These are phyloP conservation scores for Metschnikowia bowlesiae DNA, from an alignment of 805 yeast species.

Conservation along the genomic window DNA sequence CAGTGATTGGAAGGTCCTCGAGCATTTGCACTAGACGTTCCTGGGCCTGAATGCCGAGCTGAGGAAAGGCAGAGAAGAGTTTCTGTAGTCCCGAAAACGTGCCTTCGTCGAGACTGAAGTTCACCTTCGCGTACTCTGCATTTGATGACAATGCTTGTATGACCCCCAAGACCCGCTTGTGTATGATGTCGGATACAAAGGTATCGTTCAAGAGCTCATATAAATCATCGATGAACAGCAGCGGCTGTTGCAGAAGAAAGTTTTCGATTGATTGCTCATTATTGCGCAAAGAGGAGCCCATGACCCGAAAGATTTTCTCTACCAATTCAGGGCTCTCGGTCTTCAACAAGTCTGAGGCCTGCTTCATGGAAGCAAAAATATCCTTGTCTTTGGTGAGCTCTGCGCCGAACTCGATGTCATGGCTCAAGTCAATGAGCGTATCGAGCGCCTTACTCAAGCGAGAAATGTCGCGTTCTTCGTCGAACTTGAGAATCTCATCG, in stretches of 20 bases:
- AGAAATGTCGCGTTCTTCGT: conserved; percentile 14
- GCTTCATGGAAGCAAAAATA: conserved; percentile 28
- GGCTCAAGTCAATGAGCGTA: conserved; percentile 55
- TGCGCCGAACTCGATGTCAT: conserved; percentile 60
- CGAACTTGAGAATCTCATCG: conserved; percentile 9
- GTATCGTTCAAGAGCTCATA: conserved; percentile 18
- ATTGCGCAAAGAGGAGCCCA: conserved; percentile 69
- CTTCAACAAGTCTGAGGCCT: conserved; percentile 13
- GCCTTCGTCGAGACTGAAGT: conserved; percentile 18
- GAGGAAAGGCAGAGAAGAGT: conserved; percentile 26
- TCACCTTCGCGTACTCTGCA: conserved; percentile 27
- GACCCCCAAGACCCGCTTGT: conserved; percentile 49
- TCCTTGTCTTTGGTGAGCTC: conserved; percentile 36
- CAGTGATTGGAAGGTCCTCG: conserved; percentile 36
- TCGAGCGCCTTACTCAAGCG: conserved; percentile 33
- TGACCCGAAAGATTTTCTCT: conserved; percentile 55
- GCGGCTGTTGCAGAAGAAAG: conserved; percentile 23
- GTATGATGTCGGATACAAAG: conserved; percentile 27
- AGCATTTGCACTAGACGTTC: conserved; percentile 43
- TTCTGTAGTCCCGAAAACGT: conserved; percentile 19
- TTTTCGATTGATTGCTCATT: conserved; percentile 56
- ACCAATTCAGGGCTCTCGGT: conserved; percentile 22
- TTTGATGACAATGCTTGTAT: conserved; percentile 43
- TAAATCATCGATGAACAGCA: conserved; percentile 17
- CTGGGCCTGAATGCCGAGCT: conserved; percentile 26